A percentile compares a stretch with the other conserved stretches of the same genome.
Evolutionary conservation across 2,329 filamentous ascomycete species (phyloP).

Genomic region (Dactylella cylindrospora): DNA sequence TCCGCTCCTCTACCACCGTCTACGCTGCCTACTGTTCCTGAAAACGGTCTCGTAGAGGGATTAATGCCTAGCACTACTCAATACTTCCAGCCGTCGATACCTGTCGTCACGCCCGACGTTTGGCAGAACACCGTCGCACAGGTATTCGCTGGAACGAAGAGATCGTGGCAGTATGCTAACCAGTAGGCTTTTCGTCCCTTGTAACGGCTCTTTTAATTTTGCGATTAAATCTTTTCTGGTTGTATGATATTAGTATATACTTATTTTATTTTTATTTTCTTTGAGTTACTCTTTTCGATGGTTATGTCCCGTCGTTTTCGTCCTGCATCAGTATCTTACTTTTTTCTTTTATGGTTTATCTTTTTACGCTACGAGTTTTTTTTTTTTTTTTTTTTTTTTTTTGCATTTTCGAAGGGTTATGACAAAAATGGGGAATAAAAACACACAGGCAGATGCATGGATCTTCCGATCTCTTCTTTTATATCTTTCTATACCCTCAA

Average conservation of each 20-base stretch:
- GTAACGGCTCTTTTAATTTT: not conserved
- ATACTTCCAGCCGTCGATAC: constrained; percentile 34
- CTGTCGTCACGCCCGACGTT: constrained; percentile 32
- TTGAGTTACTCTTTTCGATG: constrained; percentile 1
- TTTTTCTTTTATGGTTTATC: not conserved
- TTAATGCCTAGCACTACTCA: constrained; percentile 58
- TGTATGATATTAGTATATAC: not conserved
- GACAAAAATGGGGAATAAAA: too few relatives aligned
- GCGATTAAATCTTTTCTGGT: not conserved
- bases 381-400: constrained; percentile 1
- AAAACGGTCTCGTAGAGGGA: constrained; percentile 59
- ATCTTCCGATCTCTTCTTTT: too few relatives aligned
- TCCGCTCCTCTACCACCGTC: constrained; percentile 54
- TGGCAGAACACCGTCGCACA: constrained; percentile 41
- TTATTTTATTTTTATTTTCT: not conserved
- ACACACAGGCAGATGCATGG: too few relatives aligned
- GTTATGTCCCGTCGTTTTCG: not conserved
- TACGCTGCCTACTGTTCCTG: constrained; percentile 54
- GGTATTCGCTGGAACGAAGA: constrained; percentile 50
- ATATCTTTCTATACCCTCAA: too few relatives aligned
- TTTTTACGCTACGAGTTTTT: not conserved
- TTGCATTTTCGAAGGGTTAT: not conserved
- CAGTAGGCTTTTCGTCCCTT: constrained; percentile 10
- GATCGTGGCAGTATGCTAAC: constrained; percentile 46
- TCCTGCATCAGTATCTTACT: not conserved